Percentiles rank a stretch among this genome's conserved stretches.
These are phyloP conservation scores for Rhizopus stolonifer DNA, from an alignment of 371 early-diverging fungal species.

Conservation along the genomic window DNA sequence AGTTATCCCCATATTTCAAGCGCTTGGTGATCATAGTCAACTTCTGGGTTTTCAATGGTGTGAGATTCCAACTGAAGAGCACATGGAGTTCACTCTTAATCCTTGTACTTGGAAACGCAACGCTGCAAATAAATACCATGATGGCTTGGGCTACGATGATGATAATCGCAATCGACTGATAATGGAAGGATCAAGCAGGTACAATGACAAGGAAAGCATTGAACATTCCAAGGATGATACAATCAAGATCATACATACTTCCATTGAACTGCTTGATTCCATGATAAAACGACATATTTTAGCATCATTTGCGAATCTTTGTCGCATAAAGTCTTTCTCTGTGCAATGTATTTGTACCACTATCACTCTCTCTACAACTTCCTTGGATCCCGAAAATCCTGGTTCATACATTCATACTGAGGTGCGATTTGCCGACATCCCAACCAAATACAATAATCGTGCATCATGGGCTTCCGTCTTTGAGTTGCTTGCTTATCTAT, in stretches of 20 bases:
- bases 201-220: slow-evolving; percentile 2
- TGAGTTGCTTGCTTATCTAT: slow-evolving; percentile 4
- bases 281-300: slow-evolving; percentile 13
- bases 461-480: slow-evolving; percentile 6
- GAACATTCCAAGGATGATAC: not conserved
- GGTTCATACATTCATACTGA: slow-evolving; percentile 1
- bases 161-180: slow-evolving; percentile 1
- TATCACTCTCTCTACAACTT: not conserved
- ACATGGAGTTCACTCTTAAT: not conserved
- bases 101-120: not conserved
- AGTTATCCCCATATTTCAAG: slow-evolving; percentile 8
- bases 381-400: slow-evolving; percentile 3
- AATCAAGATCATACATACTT: slow-evolving; percentile 14
- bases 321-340: slow-evolving; percentile 1
- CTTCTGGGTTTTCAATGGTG: slow-evolving; percentile 14
- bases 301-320: slow-evolving; percentile 4
- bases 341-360: slow-evolving; percentile 2
- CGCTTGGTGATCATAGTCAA: slow-evolving; percentile 9
- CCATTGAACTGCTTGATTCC: slow-evolving; percentile 43
- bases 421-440: slow-evolving; percentile 4
- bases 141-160: slow-evolving; percentile 3
- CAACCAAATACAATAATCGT: not conserved
- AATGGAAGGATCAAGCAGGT: slow-evolving; percentile 9
- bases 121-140: slow-evolving; percentile 3
- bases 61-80: slow-evolving; percentile 10